These are phyloP conservation scores for Pseudodiploospora longispora DNA, from an alignment of 2,329 filamentous ascomycete genomes.

Conservation along the genomic window DNA sequence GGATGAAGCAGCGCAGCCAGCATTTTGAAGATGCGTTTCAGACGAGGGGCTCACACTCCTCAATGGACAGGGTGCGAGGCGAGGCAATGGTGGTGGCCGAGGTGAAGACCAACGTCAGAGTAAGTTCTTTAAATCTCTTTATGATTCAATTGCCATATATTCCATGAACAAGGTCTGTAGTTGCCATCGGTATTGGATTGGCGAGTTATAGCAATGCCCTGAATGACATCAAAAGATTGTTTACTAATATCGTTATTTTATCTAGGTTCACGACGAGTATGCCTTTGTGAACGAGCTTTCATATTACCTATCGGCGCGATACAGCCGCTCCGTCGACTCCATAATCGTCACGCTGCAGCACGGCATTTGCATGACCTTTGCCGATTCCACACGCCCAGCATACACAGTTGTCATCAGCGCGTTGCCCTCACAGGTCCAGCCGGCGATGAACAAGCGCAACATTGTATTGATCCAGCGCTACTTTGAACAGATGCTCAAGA, in stretches of 20 bases:
- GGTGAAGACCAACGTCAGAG: constrained; percentile 25
- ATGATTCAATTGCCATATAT: not conserved
- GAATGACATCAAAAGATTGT: not conserved
- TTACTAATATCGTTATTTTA: no score
- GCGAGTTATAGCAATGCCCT: not conserved
- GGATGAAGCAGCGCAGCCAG: constrained; percentile 13
- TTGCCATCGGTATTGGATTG: no score
- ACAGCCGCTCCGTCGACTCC: constrained; percentile 63
- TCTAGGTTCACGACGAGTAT: constrained; percentile 65
- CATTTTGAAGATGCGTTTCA: constrained; percentile 40
- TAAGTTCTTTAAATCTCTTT: constrained; percentile 8
- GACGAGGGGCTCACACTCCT: constrained; percentile 16
- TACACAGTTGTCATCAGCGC: constrained; percentile 71
- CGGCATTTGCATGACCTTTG: constrained; percentile 65
- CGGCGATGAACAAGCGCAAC: constrained; percentile 73
- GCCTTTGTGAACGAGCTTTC: constrained; percentile 67
- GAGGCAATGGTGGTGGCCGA: constrained; percentile 53
- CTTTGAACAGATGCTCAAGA: constrained; percentile 62
- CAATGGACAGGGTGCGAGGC: constrained; percentile 37
- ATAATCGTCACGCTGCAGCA: constrained; percentile 73
- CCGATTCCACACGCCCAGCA: constrained; percentile 66
- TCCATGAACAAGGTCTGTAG: no score
- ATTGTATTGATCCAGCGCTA: constrained; percentile 69
- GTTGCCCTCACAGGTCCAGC: constrained; percentile 58
- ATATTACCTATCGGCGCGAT: constrained; percentile 64